These are phyloP conservation scores for Coemansia sp. DNA, from an alignment of 192 early-diverging fungal genomes.

Conservation along the genomic window DNA sequence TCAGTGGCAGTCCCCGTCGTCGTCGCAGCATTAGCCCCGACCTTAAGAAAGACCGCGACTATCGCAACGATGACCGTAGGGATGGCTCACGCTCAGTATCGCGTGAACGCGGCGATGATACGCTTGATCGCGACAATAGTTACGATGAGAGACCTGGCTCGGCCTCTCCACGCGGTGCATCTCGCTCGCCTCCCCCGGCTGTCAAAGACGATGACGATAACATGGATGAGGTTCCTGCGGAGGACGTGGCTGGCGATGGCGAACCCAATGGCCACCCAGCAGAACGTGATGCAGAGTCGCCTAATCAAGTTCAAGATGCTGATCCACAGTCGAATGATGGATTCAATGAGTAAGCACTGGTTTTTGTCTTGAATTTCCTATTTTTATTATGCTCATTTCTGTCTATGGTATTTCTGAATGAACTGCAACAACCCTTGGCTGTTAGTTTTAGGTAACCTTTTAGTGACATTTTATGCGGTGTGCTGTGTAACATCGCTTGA, in stretches of 20 bases:
- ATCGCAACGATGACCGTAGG: slow-evolving; percentile 12
- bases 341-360: background rate
- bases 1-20: slow-evolving; percentile 1
- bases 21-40: background rate
- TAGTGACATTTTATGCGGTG: no score
- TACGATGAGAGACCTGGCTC: background rate
- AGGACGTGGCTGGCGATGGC: slow-evolving; percentile 7
- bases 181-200: slow-evolving; percentile 8
- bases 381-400: background rate
- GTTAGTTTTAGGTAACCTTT: no score
- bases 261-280: slow-evolving; percentile 12
- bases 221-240: slow-evolving; percentile 19
- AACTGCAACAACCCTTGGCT: no score
- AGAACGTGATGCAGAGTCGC: slow-evolving; percentile 4
- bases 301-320: background rate
- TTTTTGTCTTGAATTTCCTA: background rate
- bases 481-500: no score
- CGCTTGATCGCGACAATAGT: slow-evolving; percentile 8
- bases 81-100: slow-evolving; percentile 29
- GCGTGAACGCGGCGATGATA: slow-evolving; percentile 10
- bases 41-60: background rate
- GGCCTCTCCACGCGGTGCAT: slow-evolving; percentile 4
- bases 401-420: background rate
- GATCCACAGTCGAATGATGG: background rate
- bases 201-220: slow-evolving; percentile 1